Conservation (phyloP, 2,329 filamentous ascomycete genomes). For the Monilinia vaccinii-corymbosi region DNA sequence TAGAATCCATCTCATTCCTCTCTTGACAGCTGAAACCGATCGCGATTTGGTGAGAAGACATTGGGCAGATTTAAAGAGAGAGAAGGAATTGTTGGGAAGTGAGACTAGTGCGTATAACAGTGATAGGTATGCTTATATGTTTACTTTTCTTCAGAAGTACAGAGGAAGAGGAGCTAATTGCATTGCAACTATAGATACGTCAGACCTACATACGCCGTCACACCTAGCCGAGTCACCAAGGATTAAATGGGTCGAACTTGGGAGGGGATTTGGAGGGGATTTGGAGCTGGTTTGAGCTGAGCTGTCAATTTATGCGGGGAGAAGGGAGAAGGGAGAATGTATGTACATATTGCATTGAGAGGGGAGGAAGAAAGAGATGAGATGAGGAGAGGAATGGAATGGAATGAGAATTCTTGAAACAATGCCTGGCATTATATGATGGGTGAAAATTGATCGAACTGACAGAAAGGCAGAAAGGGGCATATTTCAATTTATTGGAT, state of each 20-base stretch:
- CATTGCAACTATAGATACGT: constrained; percentile 51
- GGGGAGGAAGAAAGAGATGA: too few species aligned
- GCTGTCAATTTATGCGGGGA: too few species aligned
- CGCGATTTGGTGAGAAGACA: constrained; percentile 84
- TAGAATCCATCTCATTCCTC: constrained; percentile 85
- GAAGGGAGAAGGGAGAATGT: too few species aligned
- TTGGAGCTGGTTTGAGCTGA: too few species aligned
- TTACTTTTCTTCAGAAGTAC: neutral
- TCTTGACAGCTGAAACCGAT: constrained; percentile 94
- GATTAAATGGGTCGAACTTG: constrained; percentile 10
- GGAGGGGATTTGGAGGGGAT: too few species aligned
- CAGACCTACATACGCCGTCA: constrained; percentile 68
- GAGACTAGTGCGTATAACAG: constrained; percentile 80
- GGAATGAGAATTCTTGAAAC: too few species aligned
- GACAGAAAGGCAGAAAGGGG: too few species aligned
- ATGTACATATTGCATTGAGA: too few species aligned
- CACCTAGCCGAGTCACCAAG: constrained; percentile 39
- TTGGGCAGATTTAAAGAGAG: constrained; percentile 76
- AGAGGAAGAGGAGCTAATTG: neutral
- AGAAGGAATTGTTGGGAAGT: constrained; percentile 81
- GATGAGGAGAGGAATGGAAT: too few species aligned
- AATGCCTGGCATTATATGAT: too few species aligned
- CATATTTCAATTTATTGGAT: too few species aligned
- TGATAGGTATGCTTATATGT: constrained; percentile 59
- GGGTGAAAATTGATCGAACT: too few species aligned